These are phyloP conservation scores for Suillus subalutaceus DNA, from an alignment of 768 basidiomycete genomes.

Conservation along the genomic window DNA sequence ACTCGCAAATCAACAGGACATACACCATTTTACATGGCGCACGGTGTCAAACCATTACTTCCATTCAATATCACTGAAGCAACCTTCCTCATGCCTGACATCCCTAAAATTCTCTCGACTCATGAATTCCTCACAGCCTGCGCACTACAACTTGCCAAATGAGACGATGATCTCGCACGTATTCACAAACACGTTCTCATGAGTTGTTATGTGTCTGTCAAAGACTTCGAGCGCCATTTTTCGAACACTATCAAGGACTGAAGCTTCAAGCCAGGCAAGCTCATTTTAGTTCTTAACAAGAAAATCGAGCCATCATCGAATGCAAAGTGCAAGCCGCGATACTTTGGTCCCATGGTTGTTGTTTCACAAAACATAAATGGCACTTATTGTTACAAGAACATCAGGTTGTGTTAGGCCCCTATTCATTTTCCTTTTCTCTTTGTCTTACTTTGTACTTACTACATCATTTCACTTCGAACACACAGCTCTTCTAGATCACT, in stretches of 20 bases:
- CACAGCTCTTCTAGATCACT: no score
- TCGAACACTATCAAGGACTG: conserved; percentile 22
- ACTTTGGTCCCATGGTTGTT: not conserved
- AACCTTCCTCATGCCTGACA: not conserved
- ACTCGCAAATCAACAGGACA: not conserved
- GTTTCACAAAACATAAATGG: not conserved
- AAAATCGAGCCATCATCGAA: conserved; percentile 16
- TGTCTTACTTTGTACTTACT: no score
- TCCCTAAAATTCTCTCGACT: not conserved
- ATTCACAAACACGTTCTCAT: not conserved
- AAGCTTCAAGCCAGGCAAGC: conserved; percentile 27
- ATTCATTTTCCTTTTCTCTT: no score
- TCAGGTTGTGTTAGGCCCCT: no score
- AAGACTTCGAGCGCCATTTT: conserved; percentile 20
- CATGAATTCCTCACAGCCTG: no score
- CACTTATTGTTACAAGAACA: no score
- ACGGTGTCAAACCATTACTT: not conserved
- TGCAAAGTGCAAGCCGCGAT: not conserved
- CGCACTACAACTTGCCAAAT: no score
- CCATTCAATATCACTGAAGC: no score
- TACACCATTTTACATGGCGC: not conserved
- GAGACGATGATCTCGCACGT: no score
- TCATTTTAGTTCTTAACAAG: conserved; percentile 4
- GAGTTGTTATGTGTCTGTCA: not conserved
- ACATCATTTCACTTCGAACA: no score